Evolutionary conservation across 805 yeast genomes (phyloP).

Genomic region (Ogataea trehaloabstinens): DNA sequence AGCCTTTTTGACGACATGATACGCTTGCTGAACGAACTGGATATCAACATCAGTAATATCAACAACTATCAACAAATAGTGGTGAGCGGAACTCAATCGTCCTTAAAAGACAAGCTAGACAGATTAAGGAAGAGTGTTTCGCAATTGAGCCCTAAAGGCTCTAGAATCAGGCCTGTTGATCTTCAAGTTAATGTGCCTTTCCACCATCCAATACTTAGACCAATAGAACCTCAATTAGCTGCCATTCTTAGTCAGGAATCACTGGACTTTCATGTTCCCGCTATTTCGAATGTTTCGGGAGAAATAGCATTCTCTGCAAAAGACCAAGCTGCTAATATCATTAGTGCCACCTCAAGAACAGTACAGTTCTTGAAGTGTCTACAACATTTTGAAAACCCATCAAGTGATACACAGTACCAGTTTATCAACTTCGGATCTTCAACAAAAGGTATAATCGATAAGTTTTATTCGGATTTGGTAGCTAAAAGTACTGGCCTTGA

Average conservation of each 20-base stretch:
- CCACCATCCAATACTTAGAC: slow-evolving; percentile 31
- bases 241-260: slow-evolving; percentile 10
- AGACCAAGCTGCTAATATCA: slow-evolving; percentile 26
- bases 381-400: slow-evolving; percentile 16
- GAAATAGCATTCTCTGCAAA: slow-evolving; percentile 15
- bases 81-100: slow-evolving; percentile 26
- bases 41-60: slow-evolving; percentile 28
- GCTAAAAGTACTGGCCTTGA: no score
- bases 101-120: slow-evolving; percentile 15
- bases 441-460: slow-evolving; percentile 26
- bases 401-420: slow-evolving; percentile 11
- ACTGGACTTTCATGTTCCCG: slow-evolving; percentile 23
- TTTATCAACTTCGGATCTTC: slow-evolving; percentile 32
- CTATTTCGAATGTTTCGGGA: slow-evolving; percentile 31
- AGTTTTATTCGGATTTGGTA: slow-evolving; percentile 22
- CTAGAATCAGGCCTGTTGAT: slow-evolving; percentile 27
- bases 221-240: slow-evolving; percentile 25
- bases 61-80: slow-evolving; percentile 36
- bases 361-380: slow-evolving; percentile 34
- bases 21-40: slow-evolving; percentile 14
- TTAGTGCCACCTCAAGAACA: slow-evolving; percentile 31
- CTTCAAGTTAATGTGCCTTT: slow-evolving; percentile 32
- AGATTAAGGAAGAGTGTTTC: slow-evolving; percentile 15
- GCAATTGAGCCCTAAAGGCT: slow-evolving; percentile 19
- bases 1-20: slow-evolving; percentile 19